Conservation (phyloP, 345 rosid species). For the Rhodamnia argentea region DNA sequence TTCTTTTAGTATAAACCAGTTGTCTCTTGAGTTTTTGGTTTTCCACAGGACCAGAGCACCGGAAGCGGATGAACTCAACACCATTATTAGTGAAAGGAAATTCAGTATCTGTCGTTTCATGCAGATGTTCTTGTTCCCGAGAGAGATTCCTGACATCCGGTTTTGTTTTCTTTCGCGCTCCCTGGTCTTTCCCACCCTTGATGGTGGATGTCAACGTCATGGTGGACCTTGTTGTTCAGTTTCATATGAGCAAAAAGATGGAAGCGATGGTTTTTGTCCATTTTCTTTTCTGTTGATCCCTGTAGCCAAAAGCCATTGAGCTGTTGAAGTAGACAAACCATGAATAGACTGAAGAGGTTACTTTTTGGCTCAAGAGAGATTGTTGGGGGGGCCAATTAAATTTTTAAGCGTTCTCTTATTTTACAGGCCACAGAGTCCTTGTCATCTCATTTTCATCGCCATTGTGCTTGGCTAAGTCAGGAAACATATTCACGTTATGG, state of each 20-base stretch:
- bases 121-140: not conserved
- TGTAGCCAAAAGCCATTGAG: not conserved
- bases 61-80: not conserved
- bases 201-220: not conserved
- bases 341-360: not conserved
- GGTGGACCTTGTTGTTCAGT: slow-evolving; percentile 14
- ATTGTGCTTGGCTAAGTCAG: not conserved
- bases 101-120: not conserved
- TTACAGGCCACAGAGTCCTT: not conserved
- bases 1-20: not conserved
- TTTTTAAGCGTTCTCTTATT: not conserved
- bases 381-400: not conserved
- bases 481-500: not conserved
- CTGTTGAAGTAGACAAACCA: not conserved
- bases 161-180: not conserved
- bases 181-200: slow-evolving; percentile 1
- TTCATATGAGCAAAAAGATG: not conserved
- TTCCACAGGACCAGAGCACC: not conserved
- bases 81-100: not conserved
- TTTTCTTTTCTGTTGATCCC: not conserved
- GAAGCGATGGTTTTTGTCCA: not conserved
- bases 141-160: not conserved
- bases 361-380: not conserved
- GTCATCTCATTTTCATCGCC: not conserved
- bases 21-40: not conserved